phyloP scores from a whole-genome alignment of 345 rosid genomes.

The Euclidium syriacum region DNA sequence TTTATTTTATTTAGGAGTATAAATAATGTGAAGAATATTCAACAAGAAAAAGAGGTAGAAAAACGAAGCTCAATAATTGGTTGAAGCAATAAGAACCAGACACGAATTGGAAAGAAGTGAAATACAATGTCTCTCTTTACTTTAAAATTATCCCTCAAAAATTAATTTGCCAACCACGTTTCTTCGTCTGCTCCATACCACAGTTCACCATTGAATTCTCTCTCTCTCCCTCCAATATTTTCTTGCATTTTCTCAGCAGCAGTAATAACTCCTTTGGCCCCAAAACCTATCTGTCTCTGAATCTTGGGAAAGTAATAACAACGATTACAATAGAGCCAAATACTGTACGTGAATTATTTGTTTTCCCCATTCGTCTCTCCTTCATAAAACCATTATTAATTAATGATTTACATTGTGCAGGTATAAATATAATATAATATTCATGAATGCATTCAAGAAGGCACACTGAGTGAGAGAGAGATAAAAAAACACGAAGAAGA shows the following conservation, averaged over 20 bases:
- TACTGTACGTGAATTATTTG: neutral
- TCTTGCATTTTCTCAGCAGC: conserved; percentile 7
- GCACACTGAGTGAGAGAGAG: conserved; percentile 20
- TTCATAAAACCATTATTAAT: conserved; percentile 17
- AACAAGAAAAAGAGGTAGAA: conserved; percentile 22
- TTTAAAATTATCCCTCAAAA: conserved; percentile 1
- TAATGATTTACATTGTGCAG: conserved; percentile 12
- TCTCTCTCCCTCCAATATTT: neutral
- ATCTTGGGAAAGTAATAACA: conserved; percentile 8
- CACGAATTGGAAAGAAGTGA: neutral
- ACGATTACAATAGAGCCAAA: conserved; percentile 4
- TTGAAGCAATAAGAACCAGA: conserved; percentile 25
- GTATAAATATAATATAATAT: conserved; percentile 1
- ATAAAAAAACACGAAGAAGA: neutral
- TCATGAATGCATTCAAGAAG: conserved; percentile 22
- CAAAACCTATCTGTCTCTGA: conserved; percentile 24
- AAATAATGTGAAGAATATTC: neutral
- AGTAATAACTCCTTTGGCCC: conserved; percentile 33
- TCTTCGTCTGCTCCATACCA: conserved; percentile 21
- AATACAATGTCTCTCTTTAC: conserved; percentile 25
- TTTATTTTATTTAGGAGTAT: too few relatives aligned
- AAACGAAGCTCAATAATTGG: conserved; percentile 30
- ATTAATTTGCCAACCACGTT: conserved; percentile 17
- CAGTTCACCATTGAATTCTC: neutral
- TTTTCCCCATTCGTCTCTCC: conserved; percentile 5